phyloP scores from a whole-genome alignment of 1,284 basidiomycete genomes.

The Boletellus dicymbophilus region DNA sequence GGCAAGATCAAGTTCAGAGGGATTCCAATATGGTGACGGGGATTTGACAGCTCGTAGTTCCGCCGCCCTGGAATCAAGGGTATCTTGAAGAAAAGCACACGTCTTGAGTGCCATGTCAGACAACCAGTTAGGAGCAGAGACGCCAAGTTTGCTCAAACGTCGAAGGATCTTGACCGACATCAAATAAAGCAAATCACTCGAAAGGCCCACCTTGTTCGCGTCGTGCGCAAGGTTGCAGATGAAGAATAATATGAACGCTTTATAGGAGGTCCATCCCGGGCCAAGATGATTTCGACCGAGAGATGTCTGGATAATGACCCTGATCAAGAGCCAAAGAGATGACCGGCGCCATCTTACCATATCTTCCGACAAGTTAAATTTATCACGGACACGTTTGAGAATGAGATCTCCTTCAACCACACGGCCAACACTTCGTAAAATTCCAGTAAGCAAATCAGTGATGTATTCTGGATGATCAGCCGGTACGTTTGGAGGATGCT shows the following conservation, averaged over 20 bases:
- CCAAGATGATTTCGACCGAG: not conserved
- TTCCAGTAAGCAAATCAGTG: constrained; percentile 20
- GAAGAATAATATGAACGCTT: constrained; percentile 1
- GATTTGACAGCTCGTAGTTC: too few relatives aligned
- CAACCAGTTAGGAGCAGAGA: constrained; percentile 7
- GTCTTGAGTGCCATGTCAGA: constrained; percentile 5
- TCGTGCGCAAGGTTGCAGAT: not conserved
- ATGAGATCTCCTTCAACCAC: constrained; percentile 10
- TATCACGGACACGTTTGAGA: not conserved
- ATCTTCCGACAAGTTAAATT: too few relatives aligned
- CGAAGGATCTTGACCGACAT: constrained; percentile 32
- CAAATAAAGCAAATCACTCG: constrained; percentile 32
- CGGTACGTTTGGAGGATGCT: too few relatives aligned
- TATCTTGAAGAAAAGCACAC: not conserved
- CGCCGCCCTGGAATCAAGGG: not conserved
- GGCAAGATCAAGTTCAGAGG: not conserved
- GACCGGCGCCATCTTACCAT: constrained; percentile 38
- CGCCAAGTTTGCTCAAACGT: constrained; percentile 37
- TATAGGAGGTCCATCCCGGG: not conserved
- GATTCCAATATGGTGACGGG: too few relatives aligned
- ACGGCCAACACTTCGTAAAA: too few relatives aligned
- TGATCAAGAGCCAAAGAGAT: constrained; percentile 25
- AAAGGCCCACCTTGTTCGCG: constrained; percentile 15
- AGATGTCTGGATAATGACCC: not conserved
- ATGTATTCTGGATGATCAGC: too few relatives aligned